A percentile compares a stretch with the other conserved stretches of the same genome.
These are phyloP conservation scores for Umbelopsis sp. DNA, from an alignment of 192 early-diverging fungal genomes.

Conservation along the genomic window DNA sequence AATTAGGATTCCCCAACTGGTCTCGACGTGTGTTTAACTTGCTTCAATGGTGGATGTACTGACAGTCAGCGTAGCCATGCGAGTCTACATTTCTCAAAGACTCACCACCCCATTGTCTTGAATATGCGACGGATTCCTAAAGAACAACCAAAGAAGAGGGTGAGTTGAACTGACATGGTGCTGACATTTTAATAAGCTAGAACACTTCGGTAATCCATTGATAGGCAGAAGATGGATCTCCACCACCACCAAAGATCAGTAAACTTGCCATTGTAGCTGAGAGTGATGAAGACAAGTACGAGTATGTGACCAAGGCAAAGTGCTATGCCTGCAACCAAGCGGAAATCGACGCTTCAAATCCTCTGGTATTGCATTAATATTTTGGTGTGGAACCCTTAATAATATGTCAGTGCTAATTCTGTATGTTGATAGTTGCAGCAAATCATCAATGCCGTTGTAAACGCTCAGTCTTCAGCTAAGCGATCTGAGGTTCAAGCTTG, in stretches of 20 bases:
- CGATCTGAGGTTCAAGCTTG: constrained; percentile 92
- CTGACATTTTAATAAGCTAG: no score
- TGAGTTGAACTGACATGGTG: constrained; percentile 19
- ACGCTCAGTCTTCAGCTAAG: constrained; percentile 78
- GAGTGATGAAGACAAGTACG: constrained; percentile 70
- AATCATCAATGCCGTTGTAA: constrained; percentile 70
- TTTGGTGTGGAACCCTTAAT: neutral
- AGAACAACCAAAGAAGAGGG: constrained; percentile 42
- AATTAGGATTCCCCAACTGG: constrained; percentile 72
- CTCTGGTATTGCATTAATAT: constrained; percentile 42
- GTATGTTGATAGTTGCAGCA: constrained; percentile 48
- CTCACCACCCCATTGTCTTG: constrained; percentile 75
- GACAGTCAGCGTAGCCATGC: constrained; percentile 70
- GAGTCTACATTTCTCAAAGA: constrained; percentile 71
- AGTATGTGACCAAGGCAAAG: constrained; percentile 69
- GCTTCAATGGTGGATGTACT: constrained; percentile 91
- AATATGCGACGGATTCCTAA: constrained; percentile 79
- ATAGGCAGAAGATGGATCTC: constrained; percentile 45
- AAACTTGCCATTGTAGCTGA: constrained; percentile 89
- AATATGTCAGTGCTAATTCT: neutral
- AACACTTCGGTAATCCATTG: neutral
- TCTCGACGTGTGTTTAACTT: constrained; percentile 91
- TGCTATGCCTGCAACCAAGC: constrained; percentile 80
- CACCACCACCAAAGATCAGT: constrained; percentile 88
- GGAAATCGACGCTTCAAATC: constrained; percentile 57